Conservation (phyloP, 768 basidiomycete species). For the Melanogaster broomeanus region DNA sequence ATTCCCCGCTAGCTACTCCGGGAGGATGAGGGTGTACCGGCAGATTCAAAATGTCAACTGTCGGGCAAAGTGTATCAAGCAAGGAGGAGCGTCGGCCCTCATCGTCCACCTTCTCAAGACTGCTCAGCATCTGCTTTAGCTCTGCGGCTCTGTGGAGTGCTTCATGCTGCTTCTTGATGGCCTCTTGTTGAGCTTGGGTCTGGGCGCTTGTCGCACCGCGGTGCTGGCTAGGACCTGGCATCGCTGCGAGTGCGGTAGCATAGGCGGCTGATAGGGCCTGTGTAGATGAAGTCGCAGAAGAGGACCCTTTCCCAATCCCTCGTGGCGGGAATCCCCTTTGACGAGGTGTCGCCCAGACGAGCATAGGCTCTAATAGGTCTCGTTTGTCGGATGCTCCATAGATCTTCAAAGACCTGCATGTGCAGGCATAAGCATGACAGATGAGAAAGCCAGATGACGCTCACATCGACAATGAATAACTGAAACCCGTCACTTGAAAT, state of each 20-base stretch:
- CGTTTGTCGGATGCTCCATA: conserved; percentile 68
- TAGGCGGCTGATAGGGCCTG: conserved; percentile 14
- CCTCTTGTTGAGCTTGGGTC: conserved; percentile 39
- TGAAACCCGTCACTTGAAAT: conserved; percentile 41
- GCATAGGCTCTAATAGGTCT: conserved; percentile 57
- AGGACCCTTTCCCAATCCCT: conserved; percentile 2
- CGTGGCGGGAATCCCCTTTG: conserved; percentile 53
- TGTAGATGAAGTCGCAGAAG: conserved; percentile 17
- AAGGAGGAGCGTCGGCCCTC: conserved; percentile 71
- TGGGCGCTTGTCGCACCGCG: conserved; percentile 9
- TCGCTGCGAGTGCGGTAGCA: conserved; percentile 15
- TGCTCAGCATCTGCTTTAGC: conserved; percentile 61
- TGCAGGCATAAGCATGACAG: not conserved
- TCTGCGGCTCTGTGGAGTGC: conserved; percentile 63
- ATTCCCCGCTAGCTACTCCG: conserved; percentile 60
- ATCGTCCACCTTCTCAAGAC: conserved; percentile 76
- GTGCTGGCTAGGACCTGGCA: conserved; percentile 22
- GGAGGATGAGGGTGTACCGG: conserved; percentile 76
- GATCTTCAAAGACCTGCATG: conserved; percentile 62
- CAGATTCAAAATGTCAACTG: conserved; percentile 70
- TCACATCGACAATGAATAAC: conserved; percentile 66
- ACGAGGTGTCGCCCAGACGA: conserved; percentile 76
- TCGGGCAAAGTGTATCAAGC: conserved; percentile 66
- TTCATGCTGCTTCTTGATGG: conserved; percentile 36
- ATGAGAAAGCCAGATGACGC: conserved; percentile 11